Base-by-base conservation (phyloP, 495 filamentous ascomycete genomes). In the Platismatia glauca region DNA sequence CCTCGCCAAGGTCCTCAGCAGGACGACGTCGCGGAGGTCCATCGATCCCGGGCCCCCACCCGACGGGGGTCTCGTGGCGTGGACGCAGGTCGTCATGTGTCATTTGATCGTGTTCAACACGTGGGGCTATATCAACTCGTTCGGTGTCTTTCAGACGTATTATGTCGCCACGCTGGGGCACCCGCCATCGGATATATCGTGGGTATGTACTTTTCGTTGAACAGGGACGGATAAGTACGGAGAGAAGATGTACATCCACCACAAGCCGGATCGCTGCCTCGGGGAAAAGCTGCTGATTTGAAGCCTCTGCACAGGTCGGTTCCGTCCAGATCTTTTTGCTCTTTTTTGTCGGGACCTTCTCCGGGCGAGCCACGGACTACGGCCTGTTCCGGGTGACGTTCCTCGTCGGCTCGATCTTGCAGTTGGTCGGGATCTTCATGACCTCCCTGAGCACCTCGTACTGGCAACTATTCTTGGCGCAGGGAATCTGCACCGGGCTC, bases 391-490 rank as follows among this genome's bases (percentile, higher is more conserved):
- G 81, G 18, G 66, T 72, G 31, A 80, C 80, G 4, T 77, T 89
- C 55, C 58, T 79, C 0, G 41, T 72, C 8, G 89, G 89, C 9
- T 79, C 81, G 0, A 58, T 80, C 1, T 69, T 94, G 55, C 77
- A 84, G 63, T 57, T 85, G 6, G 68, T 90, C 27, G 84, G 87
- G 53, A 83, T 91, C 58, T 93, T 96, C 73, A 81, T 84, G 67
- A 86, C 88, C 4, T 86, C 84, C 1, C 71, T 85, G 7, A 83
- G 82, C 35, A 86, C 80, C 4, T 65, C 75, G 50, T 89, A 88
- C 71, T 94, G 85, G 83, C 91, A 95, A 64, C 69, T 96, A 0
- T 83, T 97, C 62, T 80, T 97, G 0, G 80, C 91, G 0, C 92
- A 96, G 68, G 92, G 91, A 1, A 61, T 95, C n/a, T 82, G 84